Evolutionary conservation across 192 early-diverging fungal species (phyloP), one percentile per base, ranked within the genome.

Genomic region (Radiomyces spectabilis): DNA sequence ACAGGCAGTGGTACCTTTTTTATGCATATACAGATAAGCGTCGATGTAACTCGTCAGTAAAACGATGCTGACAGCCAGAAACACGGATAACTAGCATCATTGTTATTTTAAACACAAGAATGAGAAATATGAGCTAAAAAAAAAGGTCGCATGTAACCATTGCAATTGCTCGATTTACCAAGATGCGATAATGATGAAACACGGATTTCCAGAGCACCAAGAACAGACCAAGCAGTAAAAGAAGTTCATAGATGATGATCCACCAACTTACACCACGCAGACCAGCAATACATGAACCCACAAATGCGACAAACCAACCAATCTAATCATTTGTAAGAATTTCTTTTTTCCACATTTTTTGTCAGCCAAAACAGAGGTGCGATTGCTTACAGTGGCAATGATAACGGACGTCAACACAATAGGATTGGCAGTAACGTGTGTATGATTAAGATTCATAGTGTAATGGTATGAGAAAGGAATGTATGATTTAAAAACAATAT

Each of bases 301-400:
- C 30, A 58, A 66, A 59, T 30, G 52, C 37, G 22, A 66, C 59
- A 26, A 66, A 41, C 64, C 64, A 66, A 2, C 57, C 64, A 38
- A 41, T 31, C 64, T 66, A 39, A 50, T 5, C 16, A 33, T 12
- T n/a, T 31, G 18, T 26, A 6, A 24, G 26, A 16, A n/a, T 30
- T 5, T 15, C 25, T 2, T 52, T 15, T 15, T n/a, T 25, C 25
- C 35, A 25, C 12, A 34, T 9, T 41, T 27, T 39, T 34, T 39
- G 37, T 38, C 37, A 53, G 38, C 25, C 25, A 39, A 34, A 53
- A 38, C 8, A 7, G 6, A 25, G 51, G 25, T 21, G 30, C 41
- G 10, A 40, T 40, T 40, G n/a, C n/a, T n/a, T n/a, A n/a, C n/a
- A n/a, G n/a, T n/a, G n/a, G n/a, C n/a, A n/a, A n/a, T n/a, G n/a